Conservation (phyloP, 768 basidiomycete species). For the Trametes cingulata region DNA sequence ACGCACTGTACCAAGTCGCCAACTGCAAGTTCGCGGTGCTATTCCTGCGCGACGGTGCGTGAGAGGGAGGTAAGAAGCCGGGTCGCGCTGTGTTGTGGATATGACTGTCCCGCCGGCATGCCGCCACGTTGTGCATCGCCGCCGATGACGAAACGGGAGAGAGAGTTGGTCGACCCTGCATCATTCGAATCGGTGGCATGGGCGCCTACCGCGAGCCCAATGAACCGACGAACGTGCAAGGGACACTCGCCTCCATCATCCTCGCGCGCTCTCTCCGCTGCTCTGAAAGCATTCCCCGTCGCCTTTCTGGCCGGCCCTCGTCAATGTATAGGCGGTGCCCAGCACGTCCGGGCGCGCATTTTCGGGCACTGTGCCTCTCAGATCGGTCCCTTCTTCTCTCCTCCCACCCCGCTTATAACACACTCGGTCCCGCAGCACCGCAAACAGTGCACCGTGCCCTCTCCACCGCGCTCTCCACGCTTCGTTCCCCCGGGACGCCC, state of each 20-base stretch:
- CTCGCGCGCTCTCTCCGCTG: neutral
- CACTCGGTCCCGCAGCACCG: neutral
- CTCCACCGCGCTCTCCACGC: neutral
- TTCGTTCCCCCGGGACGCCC: neutral
- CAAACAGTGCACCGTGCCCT: neutral
- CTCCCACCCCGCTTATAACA: neutral
- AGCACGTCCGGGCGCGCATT: neutral
- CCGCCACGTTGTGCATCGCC: neutral
- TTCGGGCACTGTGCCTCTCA: neutral
- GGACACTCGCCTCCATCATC: neutral
- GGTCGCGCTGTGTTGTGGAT: neutral
- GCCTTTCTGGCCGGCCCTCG: neutral
- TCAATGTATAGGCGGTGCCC: conserved; percentile 6
- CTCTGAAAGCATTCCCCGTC: neutral
- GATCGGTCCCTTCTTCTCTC: neutral
- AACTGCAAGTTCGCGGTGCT: no score
- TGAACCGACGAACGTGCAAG: conserved; percentile 22
- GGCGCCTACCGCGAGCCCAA: conserved; percentile 15
- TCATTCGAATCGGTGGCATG: conserved; percentile 3
- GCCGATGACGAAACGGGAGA: neutral
- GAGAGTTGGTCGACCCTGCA: neutral
- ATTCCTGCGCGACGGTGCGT: no score
- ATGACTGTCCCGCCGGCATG: neutral
- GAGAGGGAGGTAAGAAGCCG: neutral
- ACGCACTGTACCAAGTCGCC: neutral